Evolutionary conservation across 495 filamentous ascomycete genomes (phyloP).

Genomic region (Hypoxylon rickii): DNA sequence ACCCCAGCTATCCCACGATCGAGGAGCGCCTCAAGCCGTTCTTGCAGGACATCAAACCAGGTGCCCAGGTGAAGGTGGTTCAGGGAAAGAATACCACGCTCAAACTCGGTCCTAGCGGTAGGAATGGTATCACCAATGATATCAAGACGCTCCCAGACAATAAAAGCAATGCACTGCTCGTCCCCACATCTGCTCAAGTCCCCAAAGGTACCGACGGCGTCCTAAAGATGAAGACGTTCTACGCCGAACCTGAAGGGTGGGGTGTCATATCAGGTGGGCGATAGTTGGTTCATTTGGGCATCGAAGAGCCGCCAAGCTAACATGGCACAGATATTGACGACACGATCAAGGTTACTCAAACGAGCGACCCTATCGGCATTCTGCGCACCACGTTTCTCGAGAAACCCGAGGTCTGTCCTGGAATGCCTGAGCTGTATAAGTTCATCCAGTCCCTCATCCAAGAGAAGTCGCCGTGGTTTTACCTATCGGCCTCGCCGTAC

Average conservation of each 20-base stretch:
- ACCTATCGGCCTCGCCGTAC: slow-evolving; percentile 92
- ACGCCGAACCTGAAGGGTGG: slow-evolving; percentile 82
- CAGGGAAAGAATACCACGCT: slow-evolving; percentile 54
- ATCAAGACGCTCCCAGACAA: slow-evolving; percentile 49
- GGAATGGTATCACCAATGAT: slow-evolving; percentile 71
- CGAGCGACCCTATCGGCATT: slow-evolving; percentile 76
- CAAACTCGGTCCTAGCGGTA: slow-evolving; percentile 68
- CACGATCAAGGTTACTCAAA: slow-evolving; percentile 90
- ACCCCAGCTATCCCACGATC: slow-evolving; percentile 66
- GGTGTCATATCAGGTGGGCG: slow-evolving; percentile 72
- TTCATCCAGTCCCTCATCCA: slow-evolving; percentile 61
- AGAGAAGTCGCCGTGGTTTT: slow-evolving; percentile 76
- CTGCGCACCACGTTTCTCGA: slow-evolving; percentile 82
- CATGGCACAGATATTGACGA: slow-evolving; percentile 78
- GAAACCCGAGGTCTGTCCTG: slow-evolving; percentile 68
- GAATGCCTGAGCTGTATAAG: slow-evolving; percentile 84
- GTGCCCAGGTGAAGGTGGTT: slow-evolving; percentile 61
- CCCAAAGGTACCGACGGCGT: slow-evolving; percentile 52
- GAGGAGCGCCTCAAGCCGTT: slow-evolving; percentile 74
- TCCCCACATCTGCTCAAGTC: slow-evolving; percentile 52
- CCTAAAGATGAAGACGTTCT: slow-evolving; percentile 66
- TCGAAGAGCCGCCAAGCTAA: slow-evolving; percentile 21
- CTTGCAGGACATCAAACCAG: slow-evolving; percentile 72
- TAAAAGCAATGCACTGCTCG: slow-evolving; percentile 43
- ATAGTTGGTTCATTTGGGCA: too few species aligned